Evolutionary conservation across 2,329 filamentous ascomycete species (phyloP).

Genomic region (Alternaria brassicae): DNA sequence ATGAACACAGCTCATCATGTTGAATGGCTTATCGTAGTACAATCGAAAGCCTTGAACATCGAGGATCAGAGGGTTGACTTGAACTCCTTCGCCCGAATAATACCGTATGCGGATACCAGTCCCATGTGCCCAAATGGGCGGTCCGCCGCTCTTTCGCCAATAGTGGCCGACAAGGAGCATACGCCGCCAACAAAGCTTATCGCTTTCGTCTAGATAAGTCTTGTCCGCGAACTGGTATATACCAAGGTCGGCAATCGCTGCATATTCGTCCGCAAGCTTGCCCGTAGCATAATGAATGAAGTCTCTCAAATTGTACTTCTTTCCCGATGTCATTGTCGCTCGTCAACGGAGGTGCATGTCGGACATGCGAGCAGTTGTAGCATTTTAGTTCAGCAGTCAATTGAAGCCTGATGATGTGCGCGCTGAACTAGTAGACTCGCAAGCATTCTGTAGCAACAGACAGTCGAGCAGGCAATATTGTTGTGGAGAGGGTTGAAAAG

Average conservation of each 20-base stretch:
- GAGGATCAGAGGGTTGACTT: neutral
- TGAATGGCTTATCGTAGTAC: conserved; percentile 4
- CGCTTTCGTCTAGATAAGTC: neutral
- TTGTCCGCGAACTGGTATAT: neutral
- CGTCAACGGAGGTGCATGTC: too few relatives aligned
- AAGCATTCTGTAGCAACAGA: neutral
- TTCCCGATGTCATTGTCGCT: neutral
- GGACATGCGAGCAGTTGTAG: neutral
- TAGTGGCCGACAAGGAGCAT: conserved; percentile 14
- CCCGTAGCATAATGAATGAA: neutral
- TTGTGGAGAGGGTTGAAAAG: too few relatives aligned
- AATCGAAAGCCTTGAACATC: neutral
- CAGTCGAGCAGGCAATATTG: neutral
- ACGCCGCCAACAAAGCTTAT: neutral
- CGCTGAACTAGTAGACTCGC: neutral
- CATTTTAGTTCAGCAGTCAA: neutral
- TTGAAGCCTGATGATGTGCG: neutral
- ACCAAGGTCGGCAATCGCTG: neutral
- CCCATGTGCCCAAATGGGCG: conserved; percentile 10
- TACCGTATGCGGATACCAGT: neutral
- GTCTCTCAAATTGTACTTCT: neutral
- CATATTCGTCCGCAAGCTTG: neutral
- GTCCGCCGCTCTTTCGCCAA: neutral
- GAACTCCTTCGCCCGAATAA: neutral
- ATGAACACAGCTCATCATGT: neutral